These are phyloP conservation scores for Dryas alaskensis DNA, from an alignment of 306 rosid species.

Conservation along the genomic window DNA sequence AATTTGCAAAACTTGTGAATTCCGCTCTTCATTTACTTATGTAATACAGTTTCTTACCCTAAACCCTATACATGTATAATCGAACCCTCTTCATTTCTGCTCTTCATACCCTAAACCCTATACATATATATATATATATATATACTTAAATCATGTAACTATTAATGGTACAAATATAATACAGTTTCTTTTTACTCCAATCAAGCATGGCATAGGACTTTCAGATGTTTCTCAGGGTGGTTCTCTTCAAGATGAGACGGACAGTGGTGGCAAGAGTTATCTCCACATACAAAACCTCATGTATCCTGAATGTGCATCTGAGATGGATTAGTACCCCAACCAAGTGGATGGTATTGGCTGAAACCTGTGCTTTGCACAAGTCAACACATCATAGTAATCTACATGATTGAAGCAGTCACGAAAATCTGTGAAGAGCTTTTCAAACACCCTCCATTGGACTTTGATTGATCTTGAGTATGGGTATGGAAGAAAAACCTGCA, in stretches of 20 bases:
- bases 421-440: slow-evolving; percentile 82
- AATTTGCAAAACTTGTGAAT: too few relatives aligned
- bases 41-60: too few relatives aligned
- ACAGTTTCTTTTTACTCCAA: not conserved
- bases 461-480: slow-evolving; percentile 59
- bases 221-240: not conserved
- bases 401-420: slow-evolving; percentile 66
- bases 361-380: slow-evolving; percentile 73
- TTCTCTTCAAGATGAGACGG: not conserved
- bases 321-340: slow-evolving; percentile 55
- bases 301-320: not conserved
- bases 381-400: slow-evolving; percentile 68
- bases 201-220: not conserved
- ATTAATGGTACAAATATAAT: not conserved
- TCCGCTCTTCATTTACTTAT: too few relatives aligned
- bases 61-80: too few relatives aligned
- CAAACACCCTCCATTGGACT: slow-evolving; percentile 87
- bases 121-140: not conserved
- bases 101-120: not conserved
- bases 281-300: not conserved
- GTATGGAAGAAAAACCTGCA: slow-evolving; percentile 76
- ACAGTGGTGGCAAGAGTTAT: not conserved
- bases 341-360: slow-evolving; percentile 76
- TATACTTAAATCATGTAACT: not conserved
- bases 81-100: too few relatives aligned